phyloP scores from a whole-genome alignment of 805 yeast species.

The Saturnispora sanitii region DNA sequence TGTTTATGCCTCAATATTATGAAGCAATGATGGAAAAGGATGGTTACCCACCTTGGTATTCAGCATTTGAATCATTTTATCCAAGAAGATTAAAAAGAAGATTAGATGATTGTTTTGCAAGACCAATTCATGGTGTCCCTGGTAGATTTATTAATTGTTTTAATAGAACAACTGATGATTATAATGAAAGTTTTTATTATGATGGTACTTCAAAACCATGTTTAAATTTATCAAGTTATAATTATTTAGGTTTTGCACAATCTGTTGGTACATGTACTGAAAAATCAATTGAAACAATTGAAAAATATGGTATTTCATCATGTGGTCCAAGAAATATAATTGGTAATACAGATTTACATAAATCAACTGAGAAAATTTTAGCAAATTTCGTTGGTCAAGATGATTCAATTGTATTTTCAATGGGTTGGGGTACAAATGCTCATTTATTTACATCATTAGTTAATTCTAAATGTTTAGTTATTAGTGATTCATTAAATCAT shows the following conservation, averaged over 20 bases:
- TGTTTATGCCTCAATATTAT: slow-evolving; percentile 57
- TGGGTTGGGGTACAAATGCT: slow-evolving; percentile 96
- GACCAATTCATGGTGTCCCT: slow-evolving; percentile 96
- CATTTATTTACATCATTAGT: slow-evolving; percentile 73
- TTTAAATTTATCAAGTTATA: slow-evolving; percentile 81
- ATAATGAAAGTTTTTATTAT: slow-evolving; percentile 55
- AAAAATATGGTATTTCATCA: slow-evolving; percentile 65
- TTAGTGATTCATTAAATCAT: slow-evolving; percentile 91
- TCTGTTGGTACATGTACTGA: slow-evolving; percentile 87
- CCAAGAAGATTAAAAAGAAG: slow-evolving; percentile 85
- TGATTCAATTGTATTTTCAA: slow-evolving; percentile 74
- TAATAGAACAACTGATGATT: slow-evolving; percentile 63
- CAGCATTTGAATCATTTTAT: slow-evolving; percentile 88
- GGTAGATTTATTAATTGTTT: slow-evolving; percentile 82
- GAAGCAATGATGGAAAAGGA: slow-evolving; percentile 61
- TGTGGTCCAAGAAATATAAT: slow-evolving; percentile 67
- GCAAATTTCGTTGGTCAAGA: slow-evolving; percentile 89
- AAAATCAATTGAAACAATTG: slow-evolving; percentile 51
- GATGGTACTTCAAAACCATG: slow-evolving; percentile 72
- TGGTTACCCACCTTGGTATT: slow-evolving; percentile 94
- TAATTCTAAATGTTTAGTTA: slow-evolving; percentile 80
- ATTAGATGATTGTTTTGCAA: slow-evolving; percentile 88
- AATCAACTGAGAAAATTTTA: slow-evolving; percentile 60
- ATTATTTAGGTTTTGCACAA: slow-evolving; percentile 95
- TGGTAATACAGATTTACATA: slow-evolving; percentile 72